Conservation (phyloP, 441 rosid species). For the Aquilaria agallochum region DNA sequence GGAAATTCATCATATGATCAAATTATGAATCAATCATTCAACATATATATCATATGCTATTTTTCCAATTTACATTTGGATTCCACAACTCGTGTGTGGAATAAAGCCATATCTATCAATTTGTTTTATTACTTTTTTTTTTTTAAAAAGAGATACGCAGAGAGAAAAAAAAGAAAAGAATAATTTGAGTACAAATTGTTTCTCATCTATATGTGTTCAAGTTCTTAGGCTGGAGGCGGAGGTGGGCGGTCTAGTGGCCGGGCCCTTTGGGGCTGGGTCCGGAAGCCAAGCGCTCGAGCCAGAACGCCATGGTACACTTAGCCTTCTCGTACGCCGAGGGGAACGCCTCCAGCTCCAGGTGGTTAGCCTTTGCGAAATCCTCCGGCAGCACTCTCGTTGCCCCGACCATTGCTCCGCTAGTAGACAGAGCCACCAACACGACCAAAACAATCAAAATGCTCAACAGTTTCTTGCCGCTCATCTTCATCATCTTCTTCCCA, state of each 20-base stretch:
- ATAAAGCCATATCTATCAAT: too few species aligned
- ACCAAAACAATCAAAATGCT: constrained; percentile 14
- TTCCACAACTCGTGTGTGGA: too few species aligned
- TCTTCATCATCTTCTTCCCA: neutral
- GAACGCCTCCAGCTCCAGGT: constrained; percentile 15
- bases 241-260: constrained; percentile 28
- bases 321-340: constrained; percentile 37
- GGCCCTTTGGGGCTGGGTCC: constrained; percentile 51
- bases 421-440: constrained; percentile 9
- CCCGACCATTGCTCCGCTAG: constrained; percentile 18
- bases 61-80: too few species aligned
- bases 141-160: too few species aligned
- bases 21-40: too few species aligned
- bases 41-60: too few species aligned
- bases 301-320: constrained; percentile 28
- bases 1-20: too few species aligned
- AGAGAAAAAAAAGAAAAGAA: too few species aligned
- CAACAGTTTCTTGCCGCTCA: constrained; percentile 17
- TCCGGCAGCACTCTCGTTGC: constrained; percentile 30
- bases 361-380: constrained; percentile 27
- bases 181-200: too few species aligned
- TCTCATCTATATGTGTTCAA: too few species aligned
- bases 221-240: too few species aligned
- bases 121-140: too few species aligned
- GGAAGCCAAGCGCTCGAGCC: constrained; percentile 36